Evolutionary conservation across 2,329 filamentous ascomycete species (phyloP), one percentile per base, ranked within the genome.

Genomic region (Emmonsiellopsis sp.): DNA sequence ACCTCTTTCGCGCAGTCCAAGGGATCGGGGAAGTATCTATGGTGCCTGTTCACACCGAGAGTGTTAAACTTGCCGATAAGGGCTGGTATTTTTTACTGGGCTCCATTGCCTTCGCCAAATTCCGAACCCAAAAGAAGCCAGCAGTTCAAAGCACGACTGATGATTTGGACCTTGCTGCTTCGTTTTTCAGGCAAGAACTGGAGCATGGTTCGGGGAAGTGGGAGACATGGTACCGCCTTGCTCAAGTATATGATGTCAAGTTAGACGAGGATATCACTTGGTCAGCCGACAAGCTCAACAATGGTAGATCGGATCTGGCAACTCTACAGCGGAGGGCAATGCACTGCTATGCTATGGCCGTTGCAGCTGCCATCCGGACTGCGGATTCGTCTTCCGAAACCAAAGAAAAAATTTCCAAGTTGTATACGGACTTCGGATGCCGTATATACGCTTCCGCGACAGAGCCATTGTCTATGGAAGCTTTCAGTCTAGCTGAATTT

Each of bases 71-170:
- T 35, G 90, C 91, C 0, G 82, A 82, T 26, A 86, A 89, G 60
- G 88, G 90, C 45, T 97, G 92, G 92, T 95, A 89, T 67, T 95
- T 93, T 67, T 74, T 96, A 32, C 81, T 95, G 57, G 92, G 92
- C 16, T 87, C 93, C 77, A 87, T 95, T 53, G 85, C 89, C 2
- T 78, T 97, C 54, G 89, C 86, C 43, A 95, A 90, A 63, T 97
- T 95, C 80, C 66, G 87, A 76, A 75, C 79, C 73, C 70, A 91
- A 77, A 88, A 92, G 62, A 82, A 89, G 16, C 80, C 89, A 61
- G 86, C 87, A 1, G 85, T 85, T 3, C 85, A 89, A 11, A 26
- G 20, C 20, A 26, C 35, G 40, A 92, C 87, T 0, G 88, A 92
- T 60, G 90, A 95, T 63, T 75, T 95, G 49, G 86, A 91, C 50